Evolutionary conservation across 495 filamentous ascomycete genomes (phyloP), one percentile per base, ranked within the genome.

Genomic region (Apiosordaria backusii): DNA sequence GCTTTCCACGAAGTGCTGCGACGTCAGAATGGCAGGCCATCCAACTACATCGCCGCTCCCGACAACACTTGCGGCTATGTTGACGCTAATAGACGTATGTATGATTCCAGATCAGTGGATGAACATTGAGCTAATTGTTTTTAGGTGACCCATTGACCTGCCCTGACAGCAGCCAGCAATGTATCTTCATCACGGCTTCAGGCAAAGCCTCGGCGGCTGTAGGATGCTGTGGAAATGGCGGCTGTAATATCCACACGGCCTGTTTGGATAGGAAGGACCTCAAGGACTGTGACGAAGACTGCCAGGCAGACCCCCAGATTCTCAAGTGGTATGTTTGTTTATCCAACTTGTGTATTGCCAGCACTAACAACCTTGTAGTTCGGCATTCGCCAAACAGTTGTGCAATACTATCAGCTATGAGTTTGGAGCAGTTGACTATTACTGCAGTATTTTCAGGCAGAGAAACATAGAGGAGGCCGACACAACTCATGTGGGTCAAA

Each of bases 1-100:
- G 66, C 61, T 18, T n/a, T 73, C n/a, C 67, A 69, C 15, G 72
- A 75, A 26, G 61, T 78, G 18, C 67, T 71, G 18, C 76, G 69
- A 61, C 76, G 82, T 15, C 66, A 70, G 65, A 67, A 68, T 53
- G 50, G 7, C 24, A 66, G 64, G 25, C 71, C 60, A 6, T 64
- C 73, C 27, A 78, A 73, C 3, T 75, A 80, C 35, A 72, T 83
- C 18, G 62, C 80, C 52, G 81, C 76, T 16, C 78, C 80, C 7
- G 82, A 85, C 65, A 80, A 81, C 69, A 81, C 77, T 0, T 85
- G 82, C 64, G 82, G 82, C 67, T 85, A 73, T 63, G 65, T 84
- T 23, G 67, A 68, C 40, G 81, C 76, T 24, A 72, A 70, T 58
- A 60, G 71, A 24, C 75, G 79, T 75, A 67, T 54, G 70, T 61